Base-by-base conservation (phyloP, 768 basidiomycete genomes). In the Cystobasidium onofrii region DNA sequence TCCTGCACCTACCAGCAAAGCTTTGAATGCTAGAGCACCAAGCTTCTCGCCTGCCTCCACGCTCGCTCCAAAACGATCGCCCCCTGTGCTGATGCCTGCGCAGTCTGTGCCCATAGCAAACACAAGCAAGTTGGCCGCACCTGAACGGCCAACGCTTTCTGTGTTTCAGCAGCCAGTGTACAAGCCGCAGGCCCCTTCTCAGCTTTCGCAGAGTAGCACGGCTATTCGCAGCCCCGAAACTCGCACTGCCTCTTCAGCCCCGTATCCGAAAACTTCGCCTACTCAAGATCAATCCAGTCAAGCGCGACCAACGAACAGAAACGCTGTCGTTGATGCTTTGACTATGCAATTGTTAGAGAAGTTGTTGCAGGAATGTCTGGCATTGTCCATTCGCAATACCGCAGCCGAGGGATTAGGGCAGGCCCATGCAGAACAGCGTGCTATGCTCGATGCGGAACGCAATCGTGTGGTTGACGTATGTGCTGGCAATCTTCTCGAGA, bases 31-130 rank as follows among this genome's bases (percentile, higher is more conserved):
- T 27, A 33, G 46, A 31, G 69, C 69, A 2, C 18, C 31, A 9
- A n/a, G 46, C 55, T 71, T 71, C 69, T 54, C 69, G 20, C 69
- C 69, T 67, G 13, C n/a, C n/a, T n/a, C 65, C 9, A 4, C 33
- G 2, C 41, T 64, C 39, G 31, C 17, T 6, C 31, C 44, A 23
- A 43, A 67, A 39, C 44, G 44, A 20, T 46, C 43, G 3, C 7
- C 44, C 12, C 25, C 52, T 52, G 33, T 55, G 12, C 23, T 36
- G 29, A 9, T 52, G 57, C 34, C 50, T 13, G 20, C 33, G 6
- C 33, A n/a, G 69, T 34, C 66, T 15, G 17, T 29, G 17, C 63
- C 27, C 12, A 3, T 27, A 27, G 34, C 12, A 7, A 46, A 12
- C 23, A 64, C 27, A 12, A 27, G 25, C 63, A 64, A n/a, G 23